Evolutionary conservation across 257 asterid species (phyloP).

Genomic region (Solanum pinnatisectum): DNA sequence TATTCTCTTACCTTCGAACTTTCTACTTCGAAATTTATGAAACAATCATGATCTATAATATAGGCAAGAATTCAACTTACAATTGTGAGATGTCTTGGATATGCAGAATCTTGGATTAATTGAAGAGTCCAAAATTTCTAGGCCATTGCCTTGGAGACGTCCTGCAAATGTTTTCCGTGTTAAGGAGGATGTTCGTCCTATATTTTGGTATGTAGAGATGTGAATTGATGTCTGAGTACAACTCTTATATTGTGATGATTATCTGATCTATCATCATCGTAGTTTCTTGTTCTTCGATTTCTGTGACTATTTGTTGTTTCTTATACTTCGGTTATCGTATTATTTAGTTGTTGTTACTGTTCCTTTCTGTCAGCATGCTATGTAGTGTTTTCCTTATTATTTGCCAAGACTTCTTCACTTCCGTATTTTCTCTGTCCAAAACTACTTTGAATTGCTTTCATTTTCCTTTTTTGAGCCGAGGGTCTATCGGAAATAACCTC

Average conservation of each 20-base stretch:
- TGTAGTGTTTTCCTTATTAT: neutral
- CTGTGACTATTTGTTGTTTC: neutral
- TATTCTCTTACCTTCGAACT: slow-evolving; percentile 12
- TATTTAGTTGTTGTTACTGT: neutral
- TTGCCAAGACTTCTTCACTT: neutral
- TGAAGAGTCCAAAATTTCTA: slow-evolving; percentile 79
- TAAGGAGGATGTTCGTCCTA: slow-evolving; percentile 92
- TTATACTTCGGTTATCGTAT: neutral
- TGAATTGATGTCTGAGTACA: neutral
- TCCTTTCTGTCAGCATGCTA: neutral
- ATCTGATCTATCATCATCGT: neutral
- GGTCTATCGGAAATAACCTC: neutral
- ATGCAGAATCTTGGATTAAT: slow-evolving; percentile 88
- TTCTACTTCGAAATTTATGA: neutral
- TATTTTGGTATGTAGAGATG: slow-evolving; percentile 57
- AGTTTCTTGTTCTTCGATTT: neutral
- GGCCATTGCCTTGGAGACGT: slow-evolving; percentile 97
- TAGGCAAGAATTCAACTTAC: neutral
- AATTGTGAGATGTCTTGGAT: slow-evolving; percentile 11
- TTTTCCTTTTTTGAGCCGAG: neutral
- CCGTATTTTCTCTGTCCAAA: neutral
- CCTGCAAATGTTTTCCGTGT: slow-evolving; percentile 75
- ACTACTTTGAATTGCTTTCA: neutral
- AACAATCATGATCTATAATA: neutral
- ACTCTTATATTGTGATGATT: neutral